Evolutionary conservation across 805 yeast genomes (phyloP), one percentile per base, ranked within the genome.

Genomic region (Starmerella kuoi): DNA sequence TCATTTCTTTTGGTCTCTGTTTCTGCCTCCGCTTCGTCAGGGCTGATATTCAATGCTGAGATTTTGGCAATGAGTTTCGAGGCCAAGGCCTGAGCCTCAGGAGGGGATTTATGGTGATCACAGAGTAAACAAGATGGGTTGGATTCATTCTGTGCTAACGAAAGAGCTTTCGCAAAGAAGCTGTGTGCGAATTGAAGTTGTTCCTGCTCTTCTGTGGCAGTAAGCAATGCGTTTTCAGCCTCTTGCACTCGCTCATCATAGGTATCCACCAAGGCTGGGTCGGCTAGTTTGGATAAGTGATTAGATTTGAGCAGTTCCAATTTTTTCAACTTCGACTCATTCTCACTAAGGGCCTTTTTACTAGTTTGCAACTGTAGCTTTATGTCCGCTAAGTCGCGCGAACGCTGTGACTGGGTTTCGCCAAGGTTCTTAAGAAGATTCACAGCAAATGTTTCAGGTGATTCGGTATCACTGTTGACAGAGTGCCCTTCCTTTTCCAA

Each of bases 111-210:
- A 11, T 69, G 65, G 38, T 94, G 67, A 17, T 73, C 72, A 59
- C 97, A 88, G 34, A 87, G 62, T 33, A 77, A 62, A 59, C 96
- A 88, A 37, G 72, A 66, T 11, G 76, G 68, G 7, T 70, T 87
- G 37, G 72, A 66, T 9, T 76, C 68, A 7, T 70, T 67, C 11
- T 31, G 30, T 3, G 94, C 91, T 31, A 71, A 59, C 24, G 73
- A 70, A 9, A 81, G 60, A 0, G 95, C 95, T 34, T 73, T 73
- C 19, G 67, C 60, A 54, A 82, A 85, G 60, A 79, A 86, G 32
- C 73, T 73, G 21, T 74, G 64, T 0, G 87, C 77, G 2, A 85
- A 81, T 34, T 74, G 76, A 24, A 71, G 72, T 49, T 82, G 75
- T 55, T 83, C 83, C 25, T 74, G 56, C 42, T 79, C 77, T 48